Conservation (phyloP, 164 flowering plant genomes). For the Buxus sempervirens region DNA sequence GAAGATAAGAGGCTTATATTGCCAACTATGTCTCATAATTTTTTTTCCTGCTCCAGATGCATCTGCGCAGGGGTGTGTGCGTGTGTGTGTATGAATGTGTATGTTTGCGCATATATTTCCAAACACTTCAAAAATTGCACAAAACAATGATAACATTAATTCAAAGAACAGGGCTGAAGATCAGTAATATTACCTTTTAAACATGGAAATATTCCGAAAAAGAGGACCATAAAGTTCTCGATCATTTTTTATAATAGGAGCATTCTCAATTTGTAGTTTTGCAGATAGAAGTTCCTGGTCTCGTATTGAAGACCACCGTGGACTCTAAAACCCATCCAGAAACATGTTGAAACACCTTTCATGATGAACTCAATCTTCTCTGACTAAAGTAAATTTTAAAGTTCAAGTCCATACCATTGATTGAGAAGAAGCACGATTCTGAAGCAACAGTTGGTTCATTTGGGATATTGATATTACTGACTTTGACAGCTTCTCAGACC, state of each 20-base stretch:
- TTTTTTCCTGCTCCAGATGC: no score
- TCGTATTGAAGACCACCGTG: not conserved
- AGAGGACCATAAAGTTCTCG: slow-evolving; percentile 3
- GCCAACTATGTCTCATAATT: no score
- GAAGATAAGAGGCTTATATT: no score
- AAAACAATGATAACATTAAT: no score
- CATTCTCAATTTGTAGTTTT: slow-evolving; percentile 6
- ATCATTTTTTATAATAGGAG: not conserved
- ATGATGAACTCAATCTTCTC: no score
- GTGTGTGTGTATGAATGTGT: no score
- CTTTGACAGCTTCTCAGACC: slow-evolving; percentile 12
- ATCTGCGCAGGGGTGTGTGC: no score
- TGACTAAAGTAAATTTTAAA: not conserved
- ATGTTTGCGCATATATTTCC: no score
- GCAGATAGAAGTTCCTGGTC: slow-evolving; percentile 6
- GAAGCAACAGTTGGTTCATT: slow-evolving; percentile 16
- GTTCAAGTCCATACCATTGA: slow-evolving; percentile 9
- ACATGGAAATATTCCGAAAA: slow-evolving; percentile 12
- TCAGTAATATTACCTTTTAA: slow-evolving; percentile 9
- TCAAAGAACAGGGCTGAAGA: not conserved
- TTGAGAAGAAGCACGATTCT: slow-evolving; percentile 15
- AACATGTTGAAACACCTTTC: no score
- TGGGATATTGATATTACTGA: slow-evolving; percentile 14
- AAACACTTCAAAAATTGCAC: no score
- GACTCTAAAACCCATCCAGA: not conserved